These are phyloP conservation scores for Trametes maxima DNA, from an alignment of 768 basidiomycete species.

Conservation along the genomic window DNA sequence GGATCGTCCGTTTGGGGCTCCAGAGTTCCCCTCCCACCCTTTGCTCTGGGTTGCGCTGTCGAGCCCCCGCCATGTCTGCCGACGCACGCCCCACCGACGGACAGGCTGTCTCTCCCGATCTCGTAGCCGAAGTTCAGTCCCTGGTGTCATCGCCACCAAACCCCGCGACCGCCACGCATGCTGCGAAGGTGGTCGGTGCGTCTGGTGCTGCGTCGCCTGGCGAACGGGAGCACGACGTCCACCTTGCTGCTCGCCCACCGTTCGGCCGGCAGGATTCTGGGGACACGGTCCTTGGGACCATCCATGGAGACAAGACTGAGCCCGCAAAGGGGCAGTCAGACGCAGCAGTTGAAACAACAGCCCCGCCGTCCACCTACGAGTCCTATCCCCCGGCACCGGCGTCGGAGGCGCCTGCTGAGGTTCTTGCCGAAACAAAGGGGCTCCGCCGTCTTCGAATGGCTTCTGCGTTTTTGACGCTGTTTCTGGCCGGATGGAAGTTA, in stretches of 20 bases:
- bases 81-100: background rate
- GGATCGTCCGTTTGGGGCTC: too few species aligned
- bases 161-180: background rate
- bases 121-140: background rate
- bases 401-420: background rate
- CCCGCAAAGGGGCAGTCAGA: background rate
- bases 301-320: constrained; percentile 1
- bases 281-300: background rate
- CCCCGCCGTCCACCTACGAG: background rate
- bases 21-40: too few species aligned
- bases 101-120: background rate
- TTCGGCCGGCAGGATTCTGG: constrained; percentile 7
- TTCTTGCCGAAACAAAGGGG: constrained; percentile 10
- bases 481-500: constrained; percentile 34
- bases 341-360: background rate
- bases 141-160: background rate
- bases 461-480: constrained; percentile 27
- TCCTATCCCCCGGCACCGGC: background rate
- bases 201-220: background rate
- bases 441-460: constrained; percentile 26
- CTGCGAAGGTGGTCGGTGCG: constrained; percentile 1
- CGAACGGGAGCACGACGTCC: background rate
- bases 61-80: background rate
- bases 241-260: constrained; percentile 6
- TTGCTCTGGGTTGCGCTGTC: too few species aligned